These are phyloP conservation scores for Kazachstania africana DNA, from an alignment of 805 yeast species.

Conservation along the genomic window DNA sequence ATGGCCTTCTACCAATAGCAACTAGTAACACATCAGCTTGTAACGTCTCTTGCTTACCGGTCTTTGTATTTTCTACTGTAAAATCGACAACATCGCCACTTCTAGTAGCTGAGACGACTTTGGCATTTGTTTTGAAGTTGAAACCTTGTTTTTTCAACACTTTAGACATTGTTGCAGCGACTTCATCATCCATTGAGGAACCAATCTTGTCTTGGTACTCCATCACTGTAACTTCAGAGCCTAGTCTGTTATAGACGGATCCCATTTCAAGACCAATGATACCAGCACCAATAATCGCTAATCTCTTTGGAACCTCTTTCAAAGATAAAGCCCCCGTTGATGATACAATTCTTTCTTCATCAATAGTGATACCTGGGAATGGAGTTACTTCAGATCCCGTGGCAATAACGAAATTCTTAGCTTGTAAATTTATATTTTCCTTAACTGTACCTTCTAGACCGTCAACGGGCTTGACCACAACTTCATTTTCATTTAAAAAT, in stretches of 20 bases:
- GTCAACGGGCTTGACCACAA: constrained; percentile 76
- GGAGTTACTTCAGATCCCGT: constrained; percentile 98
- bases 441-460: constrained; percentile 59
- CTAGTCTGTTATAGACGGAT: constrained; percentile 91
- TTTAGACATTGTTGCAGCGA: constrained; percentile 81
- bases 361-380: constrained; percentile 94
- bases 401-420: constrained; percentile 86
- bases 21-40: constrained; percentile 91
- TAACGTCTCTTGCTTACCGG: constrained; percentile 64
- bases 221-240: constrained; percentile 87
- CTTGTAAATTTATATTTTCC: constrained; percentile 57
- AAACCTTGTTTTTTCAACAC: constrained; percentile 89
- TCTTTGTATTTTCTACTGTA: constrained; percentile 81
- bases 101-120: constrained; percentile 77
- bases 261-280: constrained; percentile 99
- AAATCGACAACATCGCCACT: constrained; percentile 81
- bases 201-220: constrained; percentile 89
- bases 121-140: constrained; percentile 84
- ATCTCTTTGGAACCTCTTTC: constrained; percentile 81
- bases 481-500: constrained; percentile 66
- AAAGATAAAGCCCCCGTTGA: constrained; percentile 86
- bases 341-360: constrained; percentile 92
- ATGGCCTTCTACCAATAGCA: constrained; percentile 98
- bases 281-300: constrained; percentile 97
- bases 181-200: constrained; percentile 97